These are phyloP conservation scores for Fusarium transvaalense DNA, from an alignment of 2,329 filamentous ascomycete genomes.

Conservation along the genomic window DNA sequence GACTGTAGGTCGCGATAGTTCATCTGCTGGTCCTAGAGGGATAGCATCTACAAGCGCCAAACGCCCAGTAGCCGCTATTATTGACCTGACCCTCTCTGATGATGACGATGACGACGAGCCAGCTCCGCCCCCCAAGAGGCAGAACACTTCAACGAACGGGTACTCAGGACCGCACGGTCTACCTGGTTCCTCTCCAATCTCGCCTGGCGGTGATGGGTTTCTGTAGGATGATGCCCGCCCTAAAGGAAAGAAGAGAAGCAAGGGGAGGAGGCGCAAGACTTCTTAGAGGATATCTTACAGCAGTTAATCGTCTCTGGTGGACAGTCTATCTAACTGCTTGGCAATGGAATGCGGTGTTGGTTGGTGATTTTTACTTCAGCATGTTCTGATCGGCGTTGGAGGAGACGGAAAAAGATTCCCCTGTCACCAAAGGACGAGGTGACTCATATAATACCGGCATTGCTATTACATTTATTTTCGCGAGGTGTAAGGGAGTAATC, in stretches of 20 bases:
- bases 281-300: constrained; percentile 14
- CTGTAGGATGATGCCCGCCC: constrained; percentile 39
- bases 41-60: constrained; percentile 58
- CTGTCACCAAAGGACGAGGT: constrained; percentile 37
- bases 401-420: constrained; percentile 51
- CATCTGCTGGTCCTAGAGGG: constrained; percentile 54
- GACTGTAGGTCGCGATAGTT: constrained; percentile 54
- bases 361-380: constrained; percentile 41
- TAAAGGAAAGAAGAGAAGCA: constrained; percentile 27
- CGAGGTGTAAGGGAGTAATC: constrained; percentile 38
- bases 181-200: constrained; percentile 43
- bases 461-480: constrained; percentile 39
- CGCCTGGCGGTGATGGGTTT: constrained; percentile 34
- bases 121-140: constrained; percentile 63
- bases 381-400: constrained; percentile 46
- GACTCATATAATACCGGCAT: constrained; percentile 32
- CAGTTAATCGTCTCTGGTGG: constrained; percentile 3
- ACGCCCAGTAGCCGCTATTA: constrained; percentile 65
- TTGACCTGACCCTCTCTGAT: constrained; percentile 69
- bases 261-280: constrained; percentile 33
- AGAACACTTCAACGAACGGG: constrained; percentile 51
- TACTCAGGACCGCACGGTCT: constrained; percentile 37
- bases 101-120: constrained; percentile 65
- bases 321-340: constrained; percentile 14
- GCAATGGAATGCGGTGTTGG: constrained; percentile 36